Evolutionary conservation across 257 asterid genomes (phyloP).

Genomic region (Paraleonurus japonicus): DNA sequence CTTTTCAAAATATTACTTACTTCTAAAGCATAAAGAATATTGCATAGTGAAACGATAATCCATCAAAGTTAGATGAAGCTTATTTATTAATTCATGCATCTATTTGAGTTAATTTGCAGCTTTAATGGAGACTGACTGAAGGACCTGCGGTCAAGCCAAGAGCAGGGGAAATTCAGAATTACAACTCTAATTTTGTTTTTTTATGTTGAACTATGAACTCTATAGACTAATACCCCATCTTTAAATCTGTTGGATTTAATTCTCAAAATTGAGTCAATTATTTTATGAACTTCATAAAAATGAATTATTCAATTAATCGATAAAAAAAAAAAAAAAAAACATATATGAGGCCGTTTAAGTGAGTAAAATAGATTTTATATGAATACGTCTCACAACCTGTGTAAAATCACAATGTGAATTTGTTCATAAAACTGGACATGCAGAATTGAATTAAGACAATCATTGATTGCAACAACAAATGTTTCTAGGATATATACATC

Average conservation of each 20-base stretch:
- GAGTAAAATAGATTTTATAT: no score
- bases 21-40: no score
- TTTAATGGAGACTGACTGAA: no score
- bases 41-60: no score
- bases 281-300: neutral
- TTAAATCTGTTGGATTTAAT: neutral
- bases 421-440: neutral
- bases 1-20: no score
- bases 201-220: no score
- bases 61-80: no score
- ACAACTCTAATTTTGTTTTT: neutral
- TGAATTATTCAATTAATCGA: neutral
- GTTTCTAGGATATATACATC: constrained; percentile 25
- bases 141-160: neutral
- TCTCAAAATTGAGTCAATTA: neutral
- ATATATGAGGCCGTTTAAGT: no score
- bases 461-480: neutral
- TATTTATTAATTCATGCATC: no score
- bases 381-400: neutral
- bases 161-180: no score
- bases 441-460: neutral
- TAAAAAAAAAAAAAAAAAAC: no score
- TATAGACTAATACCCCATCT: neutral
- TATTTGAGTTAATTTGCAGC: neutral
- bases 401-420: neutral